phyloP scores from a whole-genome alignment of 257 asterid species.

The Gardenia jasminoides region DNA sequence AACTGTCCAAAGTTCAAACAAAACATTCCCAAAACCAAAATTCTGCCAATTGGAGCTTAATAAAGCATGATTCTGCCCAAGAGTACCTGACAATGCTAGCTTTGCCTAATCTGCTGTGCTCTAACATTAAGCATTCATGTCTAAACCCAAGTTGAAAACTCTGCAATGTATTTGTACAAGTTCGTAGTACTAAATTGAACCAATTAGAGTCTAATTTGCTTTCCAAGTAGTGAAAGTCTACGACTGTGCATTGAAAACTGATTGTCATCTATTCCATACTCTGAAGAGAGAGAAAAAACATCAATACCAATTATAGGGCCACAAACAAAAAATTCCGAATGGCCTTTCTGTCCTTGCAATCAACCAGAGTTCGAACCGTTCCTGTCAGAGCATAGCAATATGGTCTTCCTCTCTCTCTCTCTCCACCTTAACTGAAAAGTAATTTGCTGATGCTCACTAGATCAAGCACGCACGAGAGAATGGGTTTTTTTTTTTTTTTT shows the following conservation, averaged over 20 bases:
- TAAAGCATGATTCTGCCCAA: background rate
- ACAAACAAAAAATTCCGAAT: background rate
- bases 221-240: background rate
- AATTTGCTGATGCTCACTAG: background rate
- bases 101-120: background rate
- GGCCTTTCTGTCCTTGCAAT: background rate
- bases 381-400: no score
- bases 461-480: background rate
- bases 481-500: no score
- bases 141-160: background rate
- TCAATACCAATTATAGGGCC: background rate
- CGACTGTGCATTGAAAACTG: background rate
- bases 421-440: background rate
- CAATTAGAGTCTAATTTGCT: background rate
- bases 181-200: background rate
- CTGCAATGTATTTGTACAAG: background rate
- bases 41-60: background rate
- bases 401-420: background rate
- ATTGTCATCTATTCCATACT: background rate
- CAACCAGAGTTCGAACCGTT: background rate
- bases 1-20: background rate
- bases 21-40: background rate
- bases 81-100: background rate
- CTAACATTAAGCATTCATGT: background rate
- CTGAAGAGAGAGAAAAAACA: background rate